These are phyloP conservation scores for Rhodamnia rubescens DNA, from an alignment of 345 rosid species.

Conservation along the genomic window DNA sequence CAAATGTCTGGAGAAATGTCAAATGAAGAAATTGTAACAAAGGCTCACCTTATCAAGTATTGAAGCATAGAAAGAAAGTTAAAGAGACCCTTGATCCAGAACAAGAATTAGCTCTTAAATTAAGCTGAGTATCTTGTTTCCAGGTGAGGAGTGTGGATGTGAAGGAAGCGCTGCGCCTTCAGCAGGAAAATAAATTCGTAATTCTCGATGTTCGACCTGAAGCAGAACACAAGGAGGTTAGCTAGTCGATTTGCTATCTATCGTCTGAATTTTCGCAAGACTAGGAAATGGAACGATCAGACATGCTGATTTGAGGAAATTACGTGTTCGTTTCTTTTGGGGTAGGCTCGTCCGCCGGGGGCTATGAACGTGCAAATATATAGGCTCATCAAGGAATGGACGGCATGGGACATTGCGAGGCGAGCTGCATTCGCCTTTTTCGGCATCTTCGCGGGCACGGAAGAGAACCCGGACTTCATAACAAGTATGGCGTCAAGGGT, in stretches of 20 bases:
- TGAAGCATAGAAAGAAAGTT: neutral
- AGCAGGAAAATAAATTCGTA: constrained; percentile 87
- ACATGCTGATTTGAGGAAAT: neutral
- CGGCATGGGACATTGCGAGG: constrained; percentile 97
- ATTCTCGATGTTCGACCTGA: constrained; percentile 96
- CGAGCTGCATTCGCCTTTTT: constrained; percentile 95
- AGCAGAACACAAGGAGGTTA: constrained; percentile 85
- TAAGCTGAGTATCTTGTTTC: neutral
- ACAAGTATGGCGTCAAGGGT: constrained; percentile 36
- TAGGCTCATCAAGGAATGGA: constrained; percentile 94
- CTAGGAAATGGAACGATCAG: neutral
- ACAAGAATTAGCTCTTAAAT: neutral
- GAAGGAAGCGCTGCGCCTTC: constrained; percentile 93
- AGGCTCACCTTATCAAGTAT: neutral
- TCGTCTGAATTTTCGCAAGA: neutral
- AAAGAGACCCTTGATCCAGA: neutral
- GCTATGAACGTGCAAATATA: constrained; percentile 90
- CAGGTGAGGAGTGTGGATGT: constrained; percentile 94
- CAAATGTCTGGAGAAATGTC: neutral
- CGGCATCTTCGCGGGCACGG: constrained; percentile 94
- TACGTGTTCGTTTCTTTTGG: neutral
- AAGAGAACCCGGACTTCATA: constrained; percentile 89
- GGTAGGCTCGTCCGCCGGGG: constrained; percentile 77
- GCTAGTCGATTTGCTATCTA: neutral
- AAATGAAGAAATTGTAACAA: neutral